These are phyloP conservation scores for Septoria petroselini DNA, from an alignment of 2,329 filamentous ascomycete species.

Conservation along the genomic window DNA sequence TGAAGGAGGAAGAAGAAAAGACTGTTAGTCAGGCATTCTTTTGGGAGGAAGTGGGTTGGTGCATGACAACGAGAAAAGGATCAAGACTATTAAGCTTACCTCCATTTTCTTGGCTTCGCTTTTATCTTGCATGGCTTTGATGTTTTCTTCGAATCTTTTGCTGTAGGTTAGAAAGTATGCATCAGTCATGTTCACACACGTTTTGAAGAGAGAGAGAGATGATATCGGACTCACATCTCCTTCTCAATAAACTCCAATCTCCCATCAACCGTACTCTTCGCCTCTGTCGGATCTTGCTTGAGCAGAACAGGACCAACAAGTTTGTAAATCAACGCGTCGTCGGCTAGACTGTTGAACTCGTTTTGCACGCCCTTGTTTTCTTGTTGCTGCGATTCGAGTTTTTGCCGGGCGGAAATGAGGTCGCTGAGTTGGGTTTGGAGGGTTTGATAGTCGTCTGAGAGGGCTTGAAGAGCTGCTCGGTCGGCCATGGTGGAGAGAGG, in stretches of 20 bases:
- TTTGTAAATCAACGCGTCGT: conserved; percentile 91
- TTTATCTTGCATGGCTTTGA: conserved; percentile 61
- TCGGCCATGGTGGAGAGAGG: conserved; percentile 34
- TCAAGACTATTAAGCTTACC: conserved; percentile 50
- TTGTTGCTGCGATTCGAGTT: conserved; percentile 87
- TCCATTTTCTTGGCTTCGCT: conserved; percentile 64
- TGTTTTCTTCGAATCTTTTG: conserved; percentile 64
- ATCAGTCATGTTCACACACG: too few species aligned
- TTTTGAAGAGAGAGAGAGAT: too few species aligned
- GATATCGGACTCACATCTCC: conserved; percentile 80
- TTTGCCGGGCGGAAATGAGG: conserved; percentile 75
- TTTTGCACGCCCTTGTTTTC: conserved; percentile 87
- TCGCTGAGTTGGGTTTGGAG: conserved; percentile 87
- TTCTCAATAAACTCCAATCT: conserved; percentile 88
- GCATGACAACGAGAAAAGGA: too few species aligned
- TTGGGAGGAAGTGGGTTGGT: too few species aligned
- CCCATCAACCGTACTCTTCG: conserved; percentile 84
- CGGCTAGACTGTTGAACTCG: conserved; percentile 76
- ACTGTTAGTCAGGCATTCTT: too few species aligned
- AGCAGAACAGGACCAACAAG: conserved; percentile 86
- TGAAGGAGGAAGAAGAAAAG: too few species aligned
- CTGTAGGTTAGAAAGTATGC: conserved; percentile 41
- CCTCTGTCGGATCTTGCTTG: conserved; percentile 91
- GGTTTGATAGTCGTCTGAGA: conserved; percentile 84
- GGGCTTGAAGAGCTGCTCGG: conserved; percentile 73